Conservation (phyloP, 345 rosid genomes). For the Linum trigynum region DNA sequence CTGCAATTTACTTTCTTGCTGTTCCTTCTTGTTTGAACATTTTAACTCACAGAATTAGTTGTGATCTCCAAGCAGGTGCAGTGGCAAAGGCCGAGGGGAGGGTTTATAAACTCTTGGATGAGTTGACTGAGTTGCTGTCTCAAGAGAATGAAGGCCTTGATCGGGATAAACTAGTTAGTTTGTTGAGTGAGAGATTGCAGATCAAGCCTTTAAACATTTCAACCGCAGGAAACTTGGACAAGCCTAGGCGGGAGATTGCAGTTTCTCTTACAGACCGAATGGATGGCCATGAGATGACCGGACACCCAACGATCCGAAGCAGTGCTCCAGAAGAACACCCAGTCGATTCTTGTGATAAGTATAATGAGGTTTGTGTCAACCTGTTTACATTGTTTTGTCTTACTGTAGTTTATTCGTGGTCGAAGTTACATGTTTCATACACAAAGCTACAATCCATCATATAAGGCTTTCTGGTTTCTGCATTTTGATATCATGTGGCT, state of each 20-base stretch:
- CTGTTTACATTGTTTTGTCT: neutral
- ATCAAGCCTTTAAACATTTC: slow-evolving; percentile 43
- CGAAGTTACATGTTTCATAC: neutral
- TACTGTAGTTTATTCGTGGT: neutral
- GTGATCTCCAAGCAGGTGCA: slow-evolving; percentile 29
- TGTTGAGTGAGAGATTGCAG: slow-evolving; percentile 51
- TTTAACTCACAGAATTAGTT: slow-evolving; percentile 16
- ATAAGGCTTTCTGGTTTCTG: no score
- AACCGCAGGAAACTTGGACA: slow-evolving; percentile 22
- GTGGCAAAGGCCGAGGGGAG: slow-evolving; percentile 30
- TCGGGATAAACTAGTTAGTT: slow-evolving; percentile 43
- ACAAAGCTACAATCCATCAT: no score
- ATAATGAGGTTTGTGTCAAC: slow-evolving; percentile 19
- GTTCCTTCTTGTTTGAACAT: neutral
- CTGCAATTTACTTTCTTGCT: no score
- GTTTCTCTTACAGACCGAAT: slow-evolving; percentile 29
- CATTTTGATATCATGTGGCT: no score
- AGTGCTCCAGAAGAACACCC: slow-evolving; percentile 11
- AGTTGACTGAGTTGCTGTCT: slow-evolving; percentile 30
- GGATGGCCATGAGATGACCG: slow-evolving; percentile 26
- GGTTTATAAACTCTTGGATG: slow-evolving; percentile 39
- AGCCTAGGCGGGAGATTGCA: slow-evolving; percentile 28
- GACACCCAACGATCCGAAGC: slow-evolving; percentile 21
- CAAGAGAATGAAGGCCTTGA: slow-evolving; percentile 39
- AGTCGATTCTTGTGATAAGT: slow-evolving; percentile 13